These are phyloP conservation scores for Camillea tinctor DNA, from an alignment of 2,329 filamentous ascomycete genomes.

Conservation along the genomic window DNA sequence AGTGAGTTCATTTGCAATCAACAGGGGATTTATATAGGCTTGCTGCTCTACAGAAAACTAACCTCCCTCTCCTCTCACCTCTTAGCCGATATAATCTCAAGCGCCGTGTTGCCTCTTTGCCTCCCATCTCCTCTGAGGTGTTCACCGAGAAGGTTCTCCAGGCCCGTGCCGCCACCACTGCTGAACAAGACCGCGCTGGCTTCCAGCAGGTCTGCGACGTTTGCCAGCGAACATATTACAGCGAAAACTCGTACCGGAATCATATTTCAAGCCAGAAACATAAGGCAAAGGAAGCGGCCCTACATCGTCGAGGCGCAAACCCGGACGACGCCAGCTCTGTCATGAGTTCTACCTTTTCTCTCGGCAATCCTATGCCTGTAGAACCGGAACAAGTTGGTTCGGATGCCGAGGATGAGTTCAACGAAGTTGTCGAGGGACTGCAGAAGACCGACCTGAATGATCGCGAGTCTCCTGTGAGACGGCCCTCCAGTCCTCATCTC, in stretches of 20 bases:
- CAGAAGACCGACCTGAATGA: constrained; percentile 57
- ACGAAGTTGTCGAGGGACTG: constrained; percentile 73
- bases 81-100: constrained; percentile 90
- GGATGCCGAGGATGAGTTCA: constrained; percentile 72
- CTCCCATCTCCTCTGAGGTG: constrained; percentile 85
- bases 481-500: constrained; percentile 51
- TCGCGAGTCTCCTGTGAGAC: constrained; percentile 49
- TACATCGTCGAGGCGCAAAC: constrained; percentile 38
- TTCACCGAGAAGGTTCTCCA: constrained; percentile 96
- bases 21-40: not conserved
- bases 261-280: constrained; percentile 91
- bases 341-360: constrained; percentile 86
- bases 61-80: constrained; percentile 19
- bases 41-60: constrained; percentile 8
- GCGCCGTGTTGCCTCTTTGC: constrained; percentile 84
- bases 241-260: constrained; percentile 93
- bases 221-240: constrained; percentile 92
- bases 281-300: constrained; percentile 62
- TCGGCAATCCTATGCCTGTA: constrained; percentile 71
- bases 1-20: constrained; percentile 56
- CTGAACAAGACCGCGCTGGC: constrained; percentile 82
- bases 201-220: constrained; percentile 81
- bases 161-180: constrained; percentile 79
- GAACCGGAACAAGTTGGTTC: constrained; percentile 54
- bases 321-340: constrained; percentile 73